Conservation (phyloP, 345 rosid genomes). For the Brassica incana region DNA sequence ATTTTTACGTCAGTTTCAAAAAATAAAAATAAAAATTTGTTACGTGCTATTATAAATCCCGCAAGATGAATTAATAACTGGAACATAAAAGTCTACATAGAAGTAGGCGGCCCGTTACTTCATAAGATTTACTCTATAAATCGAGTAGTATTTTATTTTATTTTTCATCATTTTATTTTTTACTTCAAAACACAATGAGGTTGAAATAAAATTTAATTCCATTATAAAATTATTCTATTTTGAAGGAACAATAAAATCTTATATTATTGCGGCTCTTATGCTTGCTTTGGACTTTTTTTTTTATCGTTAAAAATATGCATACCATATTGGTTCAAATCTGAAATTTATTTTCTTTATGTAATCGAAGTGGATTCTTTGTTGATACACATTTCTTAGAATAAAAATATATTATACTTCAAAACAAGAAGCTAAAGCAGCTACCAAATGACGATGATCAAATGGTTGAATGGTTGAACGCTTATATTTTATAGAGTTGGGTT, state of each 20-base stretch:
- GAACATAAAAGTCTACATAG: not conserved
- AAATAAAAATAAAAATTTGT: not conserved
- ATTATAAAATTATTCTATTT: too few species aligned
- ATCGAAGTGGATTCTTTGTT: not conserved
- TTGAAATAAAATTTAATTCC: too few species aligned
- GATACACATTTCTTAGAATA: not conserved
- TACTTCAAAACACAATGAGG: too few species aligned
- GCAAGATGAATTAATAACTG: constrained; percentile 11
- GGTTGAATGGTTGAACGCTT: not conserved
- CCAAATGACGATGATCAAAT: not conserved
- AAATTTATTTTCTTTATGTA: not conserved
- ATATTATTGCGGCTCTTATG: too few species aligned
- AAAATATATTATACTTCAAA: not conserved
- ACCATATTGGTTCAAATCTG: not conserved
- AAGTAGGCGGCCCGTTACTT: not conserved
- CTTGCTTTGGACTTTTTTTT: not conserved
- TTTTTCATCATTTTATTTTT: too few species aligned
- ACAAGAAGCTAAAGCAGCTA: not conserved
- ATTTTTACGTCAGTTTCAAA: too few species aligned
- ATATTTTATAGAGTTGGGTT: not conserved
- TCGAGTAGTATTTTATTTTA: too few species aligned
- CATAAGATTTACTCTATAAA: too few species aligned
- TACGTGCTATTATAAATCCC: not conserved
- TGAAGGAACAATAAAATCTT: too few species aligned
- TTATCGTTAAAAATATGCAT: not conserved